Conservation (phyloP, 192 early-diverging fungal genomes). For the Chytriomyces confervae region DNA sequence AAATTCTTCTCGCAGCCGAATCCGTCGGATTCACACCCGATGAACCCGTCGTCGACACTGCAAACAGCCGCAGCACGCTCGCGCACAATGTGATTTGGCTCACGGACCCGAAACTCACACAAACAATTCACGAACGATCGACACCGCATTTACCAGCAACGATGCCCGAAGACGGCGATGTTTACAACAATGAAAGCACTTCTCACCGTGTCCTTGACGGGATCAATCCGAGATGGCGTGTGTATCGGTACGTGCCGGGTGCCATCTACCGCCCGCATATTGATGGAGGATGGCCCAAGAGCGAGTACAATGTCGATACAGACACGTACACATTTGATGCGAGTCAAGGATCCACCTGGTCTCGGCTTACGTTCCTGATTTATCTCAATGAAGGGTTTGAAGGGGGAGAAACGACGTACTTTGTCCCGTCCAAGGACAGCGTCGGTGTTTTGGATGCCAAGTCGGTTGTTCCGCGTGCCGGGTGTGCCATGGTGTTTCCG, state of each 20-base stretch:
- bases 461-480: conserved; percentile 46
- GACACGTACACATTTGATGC: conserved; percentile 67
- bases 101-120: conserved; percentile 60
- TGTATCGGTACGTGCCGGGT: conserved; percentile 70
- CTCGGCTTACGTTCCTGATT: conserved; percentile 53
- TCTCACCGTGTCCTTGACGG: conserved; percentile 45
- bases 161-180: conserved; percentile 40
- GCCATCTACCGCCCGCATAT: conserved; percentile 71
- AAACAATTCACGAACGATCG: conserved; percentile 55
- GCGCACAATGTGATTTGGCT: conserved; percentile 77
- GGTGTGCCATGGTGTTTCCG: conserved; percentile 55
- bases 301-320: conserved; percentile 36
- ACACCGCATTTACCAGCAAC: conserved; percentile 58
- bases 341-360: conserved; percentile 45
- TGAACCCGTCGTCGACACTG: conserved; percentile 59
- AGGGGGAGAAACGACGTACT: conserved; percentile 57
- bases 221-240: conserved; percentile 67
- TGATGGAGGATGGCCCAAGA: conserved; percentile 70
- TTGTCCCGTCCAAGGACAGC: conserved; percentile 40
- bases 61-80: conserved; percentile 58
- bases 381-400: conserved; percentile 58
- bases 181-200: conserved; percentile 18
- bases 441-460: conserved; percentile 51
- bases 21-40: conserved; percentile 69
- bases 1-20: conserved; percentile 64